Conservation (phyloP, 2,329 filamentous ascomycete genomes). For the Alternaria tenuissima region DNA sequence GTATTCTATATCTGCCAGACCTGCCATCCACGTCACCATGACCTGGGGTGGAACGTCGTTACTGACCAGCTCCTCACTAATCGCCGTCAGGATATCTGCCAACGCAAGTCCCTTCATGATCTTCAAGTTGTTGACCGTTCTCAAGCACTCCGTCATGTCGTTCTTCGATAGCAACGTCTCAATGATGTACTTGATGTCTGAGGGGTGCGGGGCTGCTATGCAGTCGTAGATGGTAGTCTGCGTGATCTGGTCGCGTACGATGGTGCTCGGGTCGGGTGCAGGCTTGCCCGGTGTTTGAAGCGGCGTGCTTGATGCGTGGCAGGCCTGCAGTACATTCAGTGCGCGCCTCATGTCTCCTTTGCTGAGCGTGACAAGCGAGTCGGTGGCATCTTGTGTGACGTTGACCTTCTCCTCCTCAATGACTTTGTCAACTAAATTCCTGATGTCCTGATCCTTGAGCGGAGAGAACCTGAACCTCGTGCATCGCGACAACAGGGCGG, state of each 20-base stretch:
- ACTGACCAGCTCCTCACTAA: constrained; percentile 82
- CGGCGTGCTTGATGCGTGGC: constrained; percentile 85
- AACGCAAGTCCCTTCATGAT: constrained; percentile 83
- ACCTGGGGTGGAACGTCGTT: constrained; percentile 87
- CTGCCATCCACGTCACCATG: constrained; percentile 90
- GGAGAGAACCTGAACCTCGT: constrained; percentile 96
- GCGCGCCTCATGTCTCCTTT: constrained; percentile 97
- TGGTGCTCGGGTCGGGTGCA: constrained; percentile 61
- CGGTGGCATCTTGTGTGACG: constrained; percentile 80
- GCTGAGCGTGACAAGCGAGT: constrained; percentile 84
- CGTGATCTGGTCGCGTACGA: constrained; percentile 84
- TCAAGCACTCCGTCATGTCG: constrained; percentile 89
- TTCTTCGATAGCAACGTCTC: constrained; percentile 82
- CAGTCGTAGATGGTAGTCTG: constrained; percentile 95
- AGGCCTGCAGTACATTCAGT: constrained; percentile 94
- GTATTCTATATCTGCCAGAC: constrained; percentile 92
- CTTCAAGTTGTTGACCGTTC: constrained; percentile 89
- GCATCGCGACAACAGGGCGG: constrained; percentile 89
- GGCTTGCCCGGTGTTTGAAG: constrained; percentile 59
- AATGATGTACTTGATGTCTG: constrained; percentile 84
- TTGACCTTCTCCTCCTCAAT: constrained; percentile 86
- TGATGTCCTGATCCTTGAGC: constrained; percentile 86
- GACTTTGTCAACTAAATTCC: constrained; percentile 85
- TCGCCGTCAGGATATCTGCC: constrained; percentile 88
- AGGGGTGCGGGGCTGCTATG: constrained; percentile 92